Evolutionary conservation across 257 asterid genomes (phyloP).

Genomic region (Hygrophila difformis): DNA sequence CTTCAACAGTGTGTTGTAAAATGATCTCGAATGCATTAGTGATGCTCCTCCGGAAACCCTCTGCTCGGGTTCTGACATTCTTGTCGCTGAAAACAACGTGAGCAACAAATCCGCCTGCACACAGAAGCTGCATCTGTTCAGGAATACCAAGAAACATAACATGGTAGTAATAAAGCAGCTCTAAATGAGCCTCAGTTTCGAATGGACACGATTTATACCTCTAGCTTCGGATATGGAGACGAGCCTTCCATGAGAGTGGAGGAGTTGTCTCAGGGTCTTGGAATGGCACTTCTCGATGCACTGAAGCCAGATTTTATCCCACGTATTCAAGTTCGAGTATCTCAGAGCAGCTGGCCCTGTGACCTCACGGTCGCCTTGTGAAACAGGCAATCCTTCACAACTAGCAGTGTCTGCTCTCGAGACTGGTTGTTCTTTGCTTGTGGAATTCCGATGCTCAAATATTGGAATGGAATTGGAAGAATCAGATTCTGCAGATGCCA

Average conservation of each 20-base stretch:
- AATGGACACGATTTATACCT: slow-evolving; percentile 32
- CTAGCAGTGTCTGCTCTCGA: slow-evolving; percentile 10
- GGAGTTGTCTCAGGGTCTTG: too few relatives aligned
- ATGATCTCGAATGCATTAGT: slow-evolving; percentile 75
- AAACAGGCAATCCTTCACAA: slow-evolving; percentile 17
- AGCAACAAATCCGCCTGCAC: slow-evolving; percentile 78
- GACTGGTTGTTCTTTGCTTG: too few relatives aligned
- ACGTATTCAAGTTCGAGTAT: slow-evolving; percentile 40
- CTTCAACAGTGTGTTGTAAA: slow-evolving; percentile 71
- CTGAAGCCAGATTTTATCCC: slow-evolving; percentile 60
- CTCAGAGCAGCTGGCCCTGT: slow-evolving; percentile 29
- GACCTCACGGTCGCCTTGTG: slow-evolving; percentile 14
- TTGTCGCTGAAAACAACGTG: slow-evolving; percentile 65
- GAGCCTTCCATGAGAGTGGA: slow-evolving; percentile 68
- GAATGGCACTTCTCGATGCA: slow-evolving; percentile 90
- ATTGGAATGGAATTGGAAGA: slow-evolving; percentile 24
- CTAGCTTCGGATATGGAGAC: slow-evolving; percentile 65
- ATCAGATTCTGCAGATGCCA: slow-evolving; percentile 30
- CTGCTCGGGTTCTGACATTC: slow-evolving; percentile 70
- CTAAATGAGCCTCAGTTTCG: too few relatives aligned
- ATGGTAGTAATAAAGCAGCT: too few relatives aligned
- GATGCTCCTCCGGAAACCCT: slow-evolving; percentile 87
- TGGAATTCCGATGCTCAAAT: slow-evolving; percentile 21
- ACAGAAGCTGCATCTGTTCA: too few relatives aligned
- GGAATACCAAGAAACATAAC: too few relatives aligned